These are phyloP conservation scores for Pelargonium fulgidum DNA, from an alignment of 441 rosid genomes.

Conservation along the genomic window DNA sequence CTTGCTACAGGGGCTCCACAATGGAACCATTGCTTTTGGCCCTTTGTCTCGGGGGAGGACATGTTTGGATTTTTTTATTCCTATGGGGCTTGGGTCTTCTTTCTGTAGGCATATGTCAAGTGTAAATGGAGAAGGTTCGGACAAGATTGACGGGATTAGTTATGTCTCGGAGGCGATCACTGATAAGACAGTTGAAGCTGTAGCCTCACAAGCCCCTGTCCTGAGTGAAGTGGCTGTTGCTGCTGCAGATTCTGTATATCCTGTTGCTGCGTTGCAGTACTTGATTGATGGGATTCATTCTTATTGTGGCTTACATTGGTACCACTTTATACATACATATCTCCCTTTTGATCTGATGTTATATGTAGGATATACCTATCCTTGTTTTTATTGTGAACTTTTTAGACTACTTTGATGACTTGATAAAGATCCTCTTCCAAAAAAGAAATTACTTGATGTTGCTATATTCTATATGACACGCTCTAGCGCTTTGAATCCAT, in stretches of 20 bases:
- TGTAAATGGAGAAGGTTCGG: conserved; percentile 33
- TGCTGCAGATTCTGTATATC: conserved; percentile 43
- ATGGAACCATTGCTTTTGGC: conserved; percentile 15
- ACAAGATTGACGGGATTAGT: conserved; percentile 34
- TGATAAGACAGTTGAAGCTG: conserved; percentile 20
- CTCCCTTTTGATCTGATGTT: neutral
- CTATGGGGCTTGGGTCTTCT: conserved; percentile 27
- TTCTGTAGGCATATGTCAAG: conserved; percentile 34
- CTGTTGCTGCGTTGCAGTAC: conserved; percentile 45
- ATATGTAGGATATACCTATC: neutral
- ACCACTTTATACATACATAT: conserved; percentile 1
- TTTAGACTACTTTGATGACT: neutral
- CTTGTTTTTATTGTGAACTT: too few relatives aligned
- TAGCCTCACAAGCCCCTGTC: conserved; percentile 28
- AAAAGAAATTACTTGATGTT: neutral
- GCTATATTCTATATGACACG: neutral
- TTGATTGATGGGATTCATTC: conserved; percentile 42
- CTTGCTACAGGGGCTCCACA: conserved; percentile 1
- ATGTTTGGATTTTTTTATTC: conserved; percentile 14
- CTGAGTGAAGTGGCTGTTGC: conserved; percentile 43
- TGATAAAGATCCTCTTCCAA: too few relatives aligned
- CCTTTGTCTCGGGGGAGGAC: conserved; percentile 22
- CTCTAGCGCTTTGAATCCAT: neutral
- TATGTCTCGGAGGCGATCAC: conserved; percentile 29
- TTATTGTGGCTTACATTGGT: conserved; percentile 42